Evolutionary conservation across 306 rosid species (phyloP).

Genomic region (Ammopiptanthus mongolicus): DNA sequence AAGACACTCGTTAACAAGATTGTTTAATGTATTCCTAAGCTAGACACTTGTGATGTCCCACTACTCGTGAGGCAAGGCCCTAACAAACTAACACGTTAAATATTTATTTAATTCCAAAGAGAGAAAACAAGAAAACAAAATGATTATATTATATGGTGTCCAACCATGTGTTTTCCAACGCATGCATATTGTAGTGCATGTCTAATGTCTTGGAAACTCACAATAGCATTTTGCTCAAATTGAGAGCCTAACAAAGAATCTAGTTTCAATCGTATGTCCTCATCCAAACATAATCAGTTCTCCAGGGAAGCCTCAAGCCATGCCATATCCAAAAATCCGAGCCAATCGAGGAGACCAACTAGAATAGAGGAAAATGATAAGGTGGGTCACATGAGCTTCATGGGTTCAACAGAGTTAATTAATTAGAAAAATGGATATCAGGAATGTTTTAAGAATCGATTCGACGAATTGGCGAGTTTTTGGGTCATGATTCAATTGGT

Average conservation of each 20-base stretch:
- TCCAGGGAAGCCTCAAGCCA: not conserved
- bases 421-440: no score
- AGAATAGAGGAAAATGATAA: not conserved
- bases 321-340: not conserved
- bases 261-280: not conserved
- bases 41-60: not conserved
- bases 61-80: not conserved
- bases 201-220: not conserved
- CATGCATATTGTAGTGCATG: not conserved
- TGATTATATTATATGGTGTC: not conserved
- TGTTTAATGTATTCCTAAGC: not conserved
- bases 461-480: no score
- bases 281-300: not conserved
- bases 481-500: no score
- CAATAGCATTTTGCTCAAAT: not conserved
- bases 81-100: not conserved
- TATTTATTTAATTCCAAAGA: not conserved
- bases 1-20: no score
- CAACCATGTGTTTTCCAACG: not conserved
- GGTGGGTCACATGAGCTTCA: not conserved
- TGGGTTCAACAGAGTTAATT: no score
- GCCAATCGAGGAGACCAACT: not conserved
- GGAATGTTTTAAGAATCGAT: no score
- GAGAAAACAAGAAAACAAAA: not conserved
- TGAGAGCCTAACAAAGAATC: not conserved